Conservation (phyloP, 306 rosid genomes). For the Carpinus viminea region DNA sequence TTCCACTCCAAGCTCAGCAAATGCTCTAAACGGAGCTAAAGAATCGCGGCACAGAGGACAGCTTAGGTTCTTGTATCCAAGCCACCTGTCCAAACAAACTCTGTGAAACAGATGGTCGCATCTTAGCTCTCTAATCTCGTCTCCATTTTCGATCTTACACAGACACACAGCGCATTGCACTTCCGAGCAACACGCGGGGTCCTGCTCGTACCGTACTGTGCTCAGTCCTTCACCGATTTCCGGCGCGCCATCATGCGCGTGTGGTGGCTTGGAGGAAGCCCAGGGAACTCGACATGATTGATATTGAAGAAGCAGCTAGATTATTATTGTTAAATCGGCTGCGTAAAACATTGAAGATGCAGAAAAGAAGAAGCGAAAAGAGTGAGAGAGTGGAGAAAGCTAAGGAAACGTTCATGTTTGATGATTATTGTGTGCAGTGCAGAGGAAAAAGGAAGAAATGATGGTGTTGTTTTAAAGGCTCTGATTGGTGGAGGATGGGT, state of each 20-base stretch:
- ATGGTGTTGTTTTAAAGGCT: too few relatives aligned
- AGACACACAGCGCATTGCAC: conserved; percentile 50
- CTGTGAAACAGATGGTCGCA: conserved; percentile 46
- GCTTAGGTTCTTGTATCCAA: conserved; percentile 9
- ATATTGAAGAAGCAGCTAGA: too few relatives aligned
- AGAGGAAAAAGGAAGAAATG: too few relatives aligned
- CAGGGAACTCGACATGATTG: neutral
- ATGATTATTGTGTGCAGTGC: neutral
- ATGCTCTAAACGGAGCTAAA: conserved; percentile 16
- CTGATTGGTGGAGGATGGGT: neutral
- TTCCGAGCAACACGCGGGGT: neutral
- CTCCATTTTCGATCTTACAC: conserved; percentile 39
- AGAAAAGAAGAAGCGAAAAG: neutral
- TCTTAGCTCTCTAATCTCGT: conserved; percentile 40
- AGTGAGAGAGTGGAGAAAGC: neutral
- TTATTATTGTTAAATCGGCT: too few relatives aligned
- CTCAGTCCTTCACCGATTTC: neutral
- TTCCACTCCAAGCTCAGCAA: conserved; percentile 26
- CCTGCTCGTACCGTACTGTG: neutral
- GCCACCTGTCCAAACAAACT: conserved; percentile 49
- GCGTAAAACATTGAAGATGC: too few relatives aligned
- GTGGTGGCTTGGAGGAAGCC: conserved; percentile 20
- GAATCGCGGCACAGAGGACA: conserved; percentile 57
- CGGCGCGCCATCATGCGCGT: neutral
- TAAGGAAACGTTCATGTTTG: neutral